Evolutionary conservation across 768 basidiomycete species (phyloP).

Genomic region (Strobilomyces confusus): DNA sequence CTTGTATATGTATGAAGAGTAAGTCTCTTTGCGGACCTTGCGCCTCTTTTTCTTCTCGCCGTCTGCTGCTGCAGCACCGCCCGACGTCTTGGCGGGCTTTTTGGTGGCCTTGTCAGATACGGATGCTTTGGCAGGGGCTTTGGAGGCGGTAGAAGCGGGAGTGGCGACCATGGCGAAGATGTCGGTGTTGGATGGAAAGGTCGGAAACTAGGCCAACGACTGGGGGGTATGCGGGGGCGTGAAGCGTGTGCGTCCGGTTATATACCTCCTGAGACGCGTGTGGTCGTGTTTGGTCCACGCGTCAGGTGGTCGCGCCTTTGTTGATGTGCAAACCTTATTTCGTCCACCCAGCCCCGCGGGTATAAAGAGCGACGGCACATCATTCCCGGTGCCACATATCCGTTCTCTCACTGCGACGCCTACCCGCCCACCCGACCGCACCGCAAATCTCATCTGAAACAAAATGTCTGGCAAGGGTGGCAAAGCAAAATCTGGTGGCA

Average conservation of each 20-base stretch:
- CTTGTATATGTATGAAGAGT: constrained; percentile 94
- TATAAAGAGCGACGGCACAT: constrained; percentile 27
- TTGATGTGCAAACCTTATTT: constrained; percentile 38
- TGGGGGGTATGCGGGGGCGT: constrained; percentile 6
- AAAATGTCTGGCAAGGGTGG: constrained; percentile 40
- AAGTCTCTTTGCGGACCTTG: constrained; percentile 88
- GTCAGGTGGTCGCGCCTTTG: constrained; percentile 33
- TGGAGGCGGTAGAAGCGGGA: constrained; percentile 40
- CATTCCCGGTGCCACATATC: constrained; percentile 7
- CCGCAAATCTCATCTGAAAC: not conserved
- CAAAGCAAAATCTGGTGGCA: constrained; percentile 70
- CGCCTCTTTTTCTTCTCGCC: constrained; percentile 87
- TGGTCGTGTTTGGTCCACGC: constrained; percentile 35
- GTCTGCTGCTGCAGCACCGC: constrained; percentile 50
- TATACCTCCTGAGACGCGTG: constrained; percentile 31
- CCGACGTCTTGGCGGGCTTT: constrained; percentile 57
- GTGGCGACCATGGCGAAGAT: constrained; percentile 56
- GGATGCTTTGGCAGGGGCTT: constrained; percentile 43
- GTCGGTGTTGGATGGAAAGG: constrained; percentile 6
- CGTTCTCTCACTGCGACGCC: not conserved
- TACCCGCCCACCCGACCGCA: not conserved
- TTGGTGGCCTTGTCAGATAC: constrained; percentile 35
- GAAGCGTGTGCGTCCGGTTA: constrained; percentile 4
- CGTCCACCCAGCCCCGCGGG: constrained; percentile 6
- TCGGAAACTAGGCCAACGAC: constrained; percentile 5